Conservation (phyloP, 129 eudicot genomes). For the Solidago caesia region DNA sequence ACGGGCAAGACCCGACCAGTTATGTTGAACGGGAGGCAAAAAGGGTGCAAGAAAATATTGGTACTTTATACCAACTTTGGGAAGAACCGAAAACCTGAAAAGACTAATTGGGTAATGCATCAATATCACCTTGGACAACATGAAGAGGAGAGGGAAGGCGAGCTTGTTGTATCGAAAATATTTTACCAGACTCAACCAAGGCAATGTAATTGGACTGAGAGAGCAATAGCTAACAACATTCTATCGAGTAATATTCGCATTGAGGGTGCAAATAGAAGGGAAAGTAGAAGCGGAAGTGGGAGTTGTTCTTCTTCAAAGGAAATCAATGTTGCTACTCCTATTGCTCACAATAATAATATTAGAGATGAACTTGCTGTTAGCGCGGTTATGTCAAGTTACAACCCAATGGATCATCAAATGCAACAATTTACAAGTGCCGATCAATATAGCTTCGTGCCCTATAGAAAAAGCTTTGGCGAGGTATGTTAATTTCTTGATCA, state of each 20-base stretch:
- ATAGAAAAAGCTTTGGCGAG: constrained; percentile 69
- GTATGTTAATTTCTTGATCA: constrained; percentile 32
- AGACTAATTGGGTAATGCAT: constrained; percentile 98
- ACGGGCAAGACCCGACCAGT: constrained; percentile 94
- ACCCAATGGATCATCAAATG: constrained; percentile 56
- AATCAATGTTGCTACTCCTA: constrained; percentile 5
- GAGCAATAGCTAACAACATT: constrained; percentile 22
- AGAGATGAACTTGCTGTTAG: constrained; percentile 36
- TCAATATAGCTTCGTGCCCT: constrained; percentile 57
- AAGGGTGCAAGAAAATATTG: constrained; percentile 92
- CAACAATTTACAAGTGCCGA: constrained; percentile 61
- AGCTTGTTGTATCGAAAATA: constrained; percentile 89
- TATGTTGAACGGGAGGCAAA: constrained; percentile 73
- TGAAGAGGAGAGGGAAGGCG: constrained; percentile 94
- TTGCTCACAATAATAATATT: constrained; percentile 11
- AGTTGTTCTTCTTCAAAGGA: constrained; percentile 72
- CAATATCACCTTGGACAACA: constrained; percentile 90
- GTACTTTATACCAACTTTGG: constrained; percentile 92
- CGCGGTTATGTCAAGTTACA: constrained; percentile 44
- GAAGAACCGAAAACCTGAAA: constrained; percentile 84
- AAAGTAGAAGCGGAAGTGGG: constrained; percentile 53
- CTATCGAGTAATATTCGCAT: constrained; percentile 18
- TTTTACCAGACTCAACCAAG: constrained; percentile 95
- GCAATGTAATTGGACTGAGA: constrained; percentile 72
- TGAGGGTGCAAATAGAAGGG: constrained; percentile 33